Conservation (phyloP, 768 basidiomycete genomes). For the Amanita pallidorosea region DNA sequence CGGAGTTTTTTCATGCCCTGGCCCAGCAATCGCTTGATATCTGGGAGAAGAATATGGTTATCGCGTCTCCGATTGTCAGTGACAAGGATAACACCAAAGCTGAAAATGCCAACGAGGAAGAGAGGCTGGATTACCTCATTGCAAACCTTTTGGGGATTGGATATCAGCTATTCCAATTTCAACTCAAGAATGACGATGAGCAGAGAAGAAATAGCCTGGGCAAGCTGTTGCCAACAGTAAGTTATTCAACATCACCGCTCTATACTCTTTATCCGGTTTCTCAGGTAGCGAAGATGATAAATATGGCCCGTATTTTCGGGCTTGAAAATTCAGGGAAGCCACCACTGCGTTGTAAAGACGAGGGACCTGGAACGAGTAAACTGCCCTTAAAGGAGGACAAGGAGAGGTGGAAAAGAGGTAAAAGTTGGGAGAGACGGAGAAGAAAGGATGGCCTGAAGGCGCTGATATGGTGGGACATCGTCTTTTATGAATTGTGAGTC, state of each 20-base stretch:
- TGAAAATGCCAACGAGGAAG: slow-evolving; percentile 12
- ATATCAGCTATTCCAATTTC: slow-evolving; percentile 18
- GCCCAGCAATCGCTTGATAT: slow-evolving; percentile 26
- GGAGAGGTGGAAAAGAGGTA: neutral
- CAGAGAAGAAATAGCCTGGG: slow-evolving; percentile 7
- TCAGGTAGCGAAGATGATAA: slow-evolving; percentile 42
- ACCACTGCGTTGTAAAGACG: slow-evolving; percentile 30
- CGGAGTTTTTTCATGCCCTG: slow-evolving; percentile 17
- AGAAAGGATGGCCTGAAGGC: slow-evolving; percentile 25
- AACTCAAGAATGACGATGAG: neutral
- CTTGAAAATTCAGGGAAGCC: slow-evolving; percentile 36
- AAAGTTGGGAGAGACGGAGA: slow-evolving; percentile 9
- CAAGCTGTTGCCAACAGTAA: slow-evolving; percentile 31
- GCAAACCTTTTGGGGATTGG: slow-evolving; percentile 47
- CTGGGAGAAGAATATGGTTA: slow-evolving; percentile 21
- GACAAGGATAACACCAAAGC: slow-evolving; percentile 4
- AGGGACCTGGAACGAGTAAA: neutral
- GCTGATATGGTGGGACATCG: slow-evolving; percentile 69
- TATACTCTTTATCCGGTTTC: neutral
- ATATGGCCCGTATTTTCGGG: slow-evolving; percentile 52
- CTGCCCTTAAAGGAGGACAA: neutral
- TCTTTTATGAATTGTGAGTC: slow-evolving; percentile 71
- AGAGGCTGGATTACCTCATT: slow-evolving; percentile 41
- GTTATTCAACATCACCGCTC: slow-evolving; percentile 7
- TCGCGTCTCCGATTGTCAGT: slow-evolving; percentile 3